Percentiles rank a stretch among this genome's conserved stretches.
phyloP scores from a whole-genome alignment of 768 basidiomycete species.

The Trichaptum fuscoviolaceum region DNA sequence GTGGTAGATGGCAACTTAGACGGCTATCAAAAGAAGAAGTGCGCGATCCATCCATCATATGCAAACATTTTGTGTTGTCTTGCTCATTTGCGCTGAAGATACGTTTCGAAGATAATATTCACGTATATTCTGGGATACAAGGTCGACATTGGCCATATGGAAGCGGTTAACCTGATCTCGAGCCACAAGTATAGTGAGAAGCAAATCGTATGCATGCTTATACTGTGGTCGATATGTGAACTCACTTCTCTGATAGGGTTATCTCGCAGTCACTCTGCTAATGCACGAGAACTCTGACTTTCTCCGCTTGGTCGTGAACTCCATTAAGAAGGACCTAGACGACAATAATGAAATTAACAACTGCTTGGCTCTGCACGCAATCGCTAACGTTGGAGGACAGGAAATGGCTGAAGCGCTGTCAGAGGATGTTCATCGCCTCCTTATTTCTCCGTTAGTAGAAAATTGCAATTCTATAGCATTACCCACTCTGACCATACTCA shows the following conservation, averaged over 20 bases:
- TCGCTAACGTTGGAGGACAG: constrained; percentile 95
- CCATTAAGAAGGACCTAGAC: constrained; percentile 95
- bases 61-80: constrained; percentile 9
- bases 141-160: constrained; percentile 99
- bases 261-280: constrained; percentile 91
- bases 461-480: constrained; percentile 17
- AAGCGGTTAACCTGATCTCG: constrained; percentile 96
- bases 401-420: constrained; percentile 97
- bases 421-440: constrained; percentile 88
- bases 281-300: constrained; percentile 99
- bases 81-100: constrained; percentile 43
- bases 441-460: constrained; percentile 81
- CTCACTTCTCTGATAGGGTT: constrained; percentile 55
- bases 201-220: constrained; percentile 74
- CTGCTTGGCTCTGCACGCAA: constrained; percentile 94
- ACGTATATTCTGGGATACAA: constrained; percentile 99
- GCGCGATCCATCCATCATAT: constrained; percentile 19
- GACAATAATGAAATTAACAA: constrained; percentile 93
- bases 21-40: constrained; percentile 94
- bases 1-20: constrained; percentile 74
- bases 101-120: constrained; percentile 98
- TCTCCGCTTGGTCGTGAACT: constrained; percentile 93
- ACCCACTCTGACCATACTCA: constrained; percentile 3
- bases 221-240: neutral
- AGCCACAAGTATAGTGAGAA: constrained; percentile 97